Percentiles rank a stretch among this genome's conserved stretches.
These are phyloP conservation scores for Kuraishia cidri DNA, from an alignment of 805 yeast species.

Conservation along the genomic window DNA sequence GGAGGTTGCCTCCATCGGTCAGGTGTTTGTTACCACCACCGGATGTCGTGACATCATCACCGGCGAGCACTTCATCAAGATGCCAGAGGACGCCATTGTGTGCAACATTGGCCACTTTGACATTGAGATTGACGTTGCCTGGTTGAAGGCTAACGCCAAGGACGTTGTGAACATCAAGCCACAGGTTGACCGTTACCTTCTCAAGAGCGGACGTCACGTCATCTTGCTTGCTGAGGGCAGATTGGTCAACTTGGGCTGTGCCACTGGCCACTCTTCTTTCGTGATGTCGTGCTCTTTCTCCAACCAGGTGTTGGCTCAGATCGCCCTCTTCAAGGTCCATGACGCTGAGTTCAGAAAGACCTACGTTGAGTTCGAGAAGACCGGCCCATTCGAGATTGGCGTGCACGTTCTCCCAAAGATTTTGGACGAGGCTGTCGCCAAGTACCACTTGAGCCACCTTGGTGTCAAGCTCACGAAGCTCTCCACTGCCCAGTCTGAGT, in stretches of 20 bases:
- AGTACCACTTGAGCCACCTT: slow-evolving; percentile 90
- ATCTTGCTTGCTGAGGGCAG: slow-evolving; percentile 98
- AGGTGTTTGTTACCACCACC: slow-evolving; percentile 97
- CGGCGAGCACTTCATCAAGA: slow-evolving; percentile 73
- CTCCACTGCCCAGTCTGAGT: slow-evolving; percentile 78
- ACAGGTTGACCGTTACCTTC: slow-evolving; percentile 95
- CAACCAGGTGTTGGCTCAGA: slow-evolving; percentile 98
- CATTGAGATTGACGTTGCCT: slow-evolving; percentile 98
- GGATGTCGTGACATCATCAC: slow-evolving; percentile 98
- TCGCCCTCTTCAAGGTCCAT: slow-evolving; percentile 87
- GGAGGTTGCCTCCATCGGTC: slow-evolving; percentile 88
- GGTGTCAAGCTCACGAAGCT: slow-evolving; percentile 81
- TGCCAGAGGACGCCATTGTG: slow-evolving; percentile 99
- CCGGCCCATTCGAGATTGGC: slow-evolving; percentile 85
- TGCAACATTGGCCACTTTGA: slow-evolving; percentile 99
- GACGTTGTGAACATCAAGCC: slow-evolving; percentile 97
- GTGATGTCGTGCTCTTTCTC: slow-evolving; percentile 99
- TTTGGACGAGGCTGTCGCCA: slow-evolving; percentile 97
- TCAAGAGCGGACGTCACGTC: slow-evolving; percentile 84
- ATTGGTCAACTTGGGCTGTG: slow-evolving; percentile 98
- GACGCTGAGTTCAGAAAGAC: slow-evolving; percentile 72
- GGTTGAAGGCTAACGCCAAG: slow-evolving; percentile 92
- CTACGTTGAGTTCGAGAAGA: slow-evolving; percentile 84
- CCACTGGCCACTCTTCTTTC: slow-evolving; percentile 98
- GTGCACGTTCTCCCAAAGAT: slow-evolving; percentile 97